Evolutionary conservation across 164 flowering plant species (phyloP), one percentile per base, ranked within the genome.

Genomic region (Cinnamomum micranthum): DNA sequence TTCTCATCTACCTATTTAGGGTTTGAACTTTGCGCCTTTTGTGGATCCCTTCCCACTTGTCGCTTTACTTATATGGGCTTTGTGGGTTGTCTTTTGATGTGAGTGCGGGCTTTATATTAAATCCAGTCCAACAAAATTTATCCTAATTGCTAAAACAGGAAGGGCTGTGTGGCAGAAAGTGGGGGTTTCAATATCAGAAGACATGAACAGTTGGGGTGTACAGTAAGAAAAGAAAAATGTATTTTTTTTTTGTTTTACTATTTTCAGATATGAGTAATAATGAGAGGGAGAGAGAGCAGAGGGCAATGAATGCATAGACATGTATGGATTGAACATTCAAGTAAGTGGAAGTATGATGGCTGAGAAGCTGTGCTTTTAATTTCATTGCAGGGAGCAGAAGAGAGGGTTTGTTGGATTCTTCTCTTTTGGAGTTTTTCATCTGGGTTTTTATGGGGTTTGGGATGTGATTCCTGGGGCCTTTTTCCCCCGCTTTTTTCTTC

Each of bases 241-340:
- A 35, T 41, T 9, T 9, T 41, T 1, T 9, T 41, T 11, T 9
- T 41, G 11, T 41, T 41, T 41, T 41, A 41, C 47, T 55, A 15
- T 55, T 20, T 55, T 55, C 60, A 17, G 65, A 63, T 63, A 22
- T 15, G 65, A 63, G 65, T n/a, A 22, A 63, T 10, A n/a, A 63
- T 20, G 11, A 22, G 65, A 62, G 65, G 23, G 65, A n/a, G n/a
- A 20, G 65, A 63, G 3, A 59, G 72, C 58, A 31, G 79, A 74
- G 70, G 68, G 78, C 80, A 82, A 78, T 82, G 78, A 82, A 86
- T 86, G 87, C 83, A 41, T 41, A 71, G 81, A 76, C 81, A 82
- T 77, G 79, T 79, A 76, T 79, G 81, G 72, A 78, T 80, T 74
- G 77, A 76, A 70, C 70, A 77, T 51, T 65, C 74, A 69, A 70